A percentile compares a stretch with the other conserved stretches of the same genome.
These are phyloP conservation scores for Phytophthora kernoviae DNA, from an alignment of 352 stramenopile species.

Conservation along the genomic window DNA sequence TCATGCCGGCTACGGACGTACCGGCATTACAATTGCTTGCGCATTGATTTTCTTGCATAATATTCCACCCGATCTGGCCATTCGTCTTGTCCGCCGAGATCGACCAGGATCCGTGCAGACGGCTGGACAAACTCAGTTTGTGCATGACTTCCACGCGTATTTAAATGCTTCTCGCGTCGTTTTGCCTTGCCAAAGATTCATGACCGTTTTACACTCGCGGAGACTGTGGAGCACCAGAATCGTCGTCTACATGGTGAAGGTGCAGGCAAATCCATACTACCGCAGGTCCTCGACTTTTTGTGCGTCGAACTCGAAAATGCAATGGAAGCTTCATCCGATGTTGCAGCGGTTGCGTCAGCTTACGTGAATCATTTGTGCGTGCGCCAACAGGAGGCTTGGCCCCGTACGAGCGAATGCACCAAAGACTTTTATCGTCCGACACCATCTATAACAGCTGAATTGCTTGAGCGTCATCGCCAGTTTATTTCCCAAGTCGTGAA, in stretches of 20 bases:
- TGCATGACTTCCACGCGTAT: slow-evolving; percentile 77
- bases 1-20: slow-evolving; percentile 89
- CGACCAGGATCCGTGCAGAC: slow-evolving; percentile 83
- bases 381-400: slow-evolving; percentile 34
- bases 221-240: slow-evolving; percentile 77
- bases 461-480: slow-evolving; percentile 34
- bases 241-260: slow-evolving; percentile 56
- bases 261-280: slow-evolving; percentile 41
- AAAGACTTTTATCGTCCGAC: slow-evolving; percentile 24
- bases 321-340: slow-evolving; percentile 23
- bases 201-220: slow-evolving; percentile 66
- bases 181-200: slow-evolving; percentile 79
- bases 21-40: slow-evolving; percentile 87
- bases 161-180: slow-evolving; percentile 71
- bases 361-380: slow-evolving; percentile 36
- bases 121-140: slow-evolving; percentile 70
- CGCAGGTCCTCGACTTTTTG: slow-evolving; percentile 64
- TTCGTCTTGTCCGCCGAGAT: slow-evolving; percentile 76
- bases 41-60: slow-evolving; percentile 86
- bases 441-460: slow-evolving; percentile 6
- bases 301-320: slow-evolving; percentile 52
- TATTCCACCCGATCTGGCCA: slow-evolving; percentile 66
- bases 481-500: slow-evolving; percentile 29
- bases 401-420: slow-evolving; percentile 28
- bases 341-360: slow-evolving; percentile 15